Conservation (phyloP, 495 filamentous ascomycete genomes). For the Sordaria brevicollis region DNA sequence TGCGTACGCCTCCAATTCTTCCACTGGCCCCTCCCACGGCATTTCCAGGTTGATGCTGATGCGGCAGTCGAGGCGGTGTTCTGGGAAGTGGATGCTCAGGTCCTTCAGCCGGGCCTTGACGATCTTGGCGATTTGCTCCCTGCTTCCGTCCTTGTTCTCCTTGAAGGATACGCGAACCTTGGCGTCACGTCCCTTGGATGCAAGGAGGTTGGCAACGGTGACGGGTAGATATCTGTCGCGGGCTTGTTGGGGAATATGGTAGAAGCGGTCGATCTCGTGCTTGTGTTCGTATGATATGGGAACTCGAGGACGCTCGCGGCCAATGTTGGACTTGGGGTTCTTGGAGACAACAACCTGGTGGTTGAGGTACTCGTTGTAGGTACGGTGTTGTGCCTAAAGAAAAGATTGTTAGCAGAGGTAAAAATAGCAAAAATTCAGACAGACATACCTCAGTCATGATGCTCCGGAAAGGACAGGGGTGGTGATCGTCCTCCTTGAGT, state of each 20-base stretch:
- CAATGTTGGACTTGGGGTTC: background rate
- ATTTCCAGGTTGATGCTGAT: conserved; percentile 88
- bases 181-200: conserved; percentile 44
- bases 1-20: conserved; percentile 36
- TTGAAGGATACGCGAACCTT: conserved; percentile 70
- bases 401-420: background rate
- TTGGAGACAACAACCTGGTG: conserved; percentile 43
- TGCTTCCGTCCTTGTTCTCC: conserved; percentile 30
- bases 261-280: conserved; percentile 70
- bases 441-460: conserved; percentile 72
- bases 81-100: conserved; percentile 66
- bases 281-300: conserved; percentile 72
- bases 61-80: conserved; percentile 66
- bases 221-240: conserved; percentile 29
- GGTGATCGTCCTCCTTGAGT: conserved; percentile 39
- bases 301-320: conserved; percentile 35
- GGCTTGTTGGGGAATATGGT: conserved; percentile 53
- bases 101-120: conserved; percentile 83
- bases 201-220: conserved; percentile 38
- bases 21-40: conserved; percentile 61
- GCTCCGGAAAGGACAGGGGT: conserved; percentile 54
- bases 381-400: conserved; percentile 60
- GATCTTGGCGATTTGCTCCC: conserved; percentile 64
- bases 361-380: conserved; percentile 74
- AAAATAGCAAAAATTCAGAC: background rate